These are phyloP conservation scores for Ustilago esculenta DNA, from an alignment of 1,284 basidiomycete species.

Conservation along the genomic window DNA sequence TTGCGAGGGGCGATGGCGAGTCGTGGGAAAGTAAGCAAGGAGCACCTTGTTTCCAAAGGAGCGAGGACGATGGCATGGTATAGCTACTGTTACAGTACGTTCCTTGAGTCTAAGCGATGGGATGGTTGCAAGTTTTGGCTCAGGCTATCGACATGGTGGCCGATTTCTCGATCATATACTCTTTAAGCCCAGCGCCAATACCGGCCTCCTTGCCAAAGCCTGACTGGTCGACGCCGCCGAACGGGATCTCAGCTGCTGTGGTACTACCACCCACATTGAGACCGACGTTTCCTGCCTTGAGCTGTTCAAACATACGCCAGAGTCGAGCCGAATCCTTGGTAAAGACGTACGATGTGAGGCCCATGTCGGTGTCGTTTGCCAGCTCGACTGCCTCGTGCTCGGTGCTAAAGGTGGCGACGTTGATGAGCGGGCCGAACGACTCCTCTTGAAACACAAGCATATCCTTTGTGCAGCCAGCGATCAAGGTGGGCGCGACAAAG, in stretches of 20 bases:
- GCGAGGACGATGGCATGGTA: no score
- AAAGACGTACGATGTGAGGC: slow-evolving; percentile 74
- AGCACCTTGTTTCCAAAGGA: no score
- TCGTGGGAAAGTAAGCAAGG: no score
- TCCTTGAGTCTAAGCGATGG: neutral
- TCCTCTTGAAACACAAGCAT: slow-evolving; percentile 69
- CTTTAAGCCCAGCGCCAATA: slow-evolving; percentile 79
- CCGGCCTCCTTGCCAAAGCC: slow-evolving; percentile 71
- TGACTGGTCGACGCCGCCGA: slow-evolving; percentile 90
- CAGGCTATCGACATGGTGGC: slow-evolving; percentile 46
- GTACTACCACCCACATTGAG: slow-evolving; percentile 67
- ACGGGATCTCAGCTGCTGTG: slow-evolving; percentile 68
- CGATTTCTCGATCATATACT: slow-evolving; percentile 70
- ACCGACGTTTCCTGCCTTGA: slow-evolving; percentile 96
- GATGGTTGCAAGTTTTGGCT: slow-evolving; percentile 3
- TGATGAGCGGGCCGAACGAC: slow-evolving; percentile 68
- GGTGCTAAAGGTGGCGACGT: slow-evolving; percentile 79
- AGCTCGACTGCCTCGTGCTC: slow-evolving; percentile 88
- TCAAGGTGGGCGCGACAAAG: slow-evolving; percentile 87
- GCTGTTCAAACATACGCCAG: slow-evolving; percentile 91
- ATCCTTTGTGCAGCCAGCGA: slow-evolving; percentile 79
- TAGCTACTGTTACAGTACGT: no score
- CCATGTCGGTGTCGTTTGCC: slow-evolving; percentile 85
- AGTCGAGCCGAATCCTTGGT: slow-evolving; percentile 82
- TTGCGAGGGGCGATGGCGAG: no score